Percentiles rank a stretch among this genome's conserved stretches.
Conservation (phyloP, 768 basidiomycete species). For the Suillus subaureus region DNA sequence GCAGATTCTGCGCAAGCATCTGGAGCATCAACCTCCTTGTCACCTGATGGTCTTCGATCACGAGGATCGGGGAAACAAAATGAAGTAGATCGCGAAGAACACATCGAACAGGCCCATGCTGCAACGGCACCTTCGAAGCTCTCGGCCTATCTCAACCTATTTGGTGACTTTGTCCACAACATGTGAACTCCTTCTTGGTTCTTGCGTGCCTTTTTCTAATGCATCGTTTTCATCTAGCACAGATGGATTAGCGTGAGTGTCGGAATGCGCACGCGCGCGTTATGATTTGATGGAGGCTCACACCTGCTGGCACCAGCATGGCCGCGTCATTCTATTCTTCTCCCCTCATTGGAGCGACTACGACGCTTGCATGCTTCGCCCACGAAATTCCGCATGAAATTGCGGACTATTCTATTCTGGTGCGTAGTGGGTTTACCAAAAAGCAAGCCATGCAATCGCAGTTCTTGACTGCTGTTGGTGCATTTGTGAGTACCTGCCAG, state of each 20-base stretch:
- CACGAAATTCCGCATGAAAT: conserved; percentile 97
- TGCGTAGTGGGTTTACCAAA: conserved; percentile 90
- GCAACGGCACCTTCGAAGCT: conserved; percentile 70
- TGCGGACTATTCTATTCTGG: conserved; percentile 93
- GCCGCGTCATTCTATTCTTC: conserved; percentile 97
- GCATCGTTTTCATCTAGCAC: conserved; percentile 50
- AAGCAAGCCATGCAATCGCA: conserved; percentile 92
- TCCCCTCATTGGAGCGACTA: conserved; percentile 90
- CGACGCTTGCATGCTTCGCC: conserved; percentile 92
- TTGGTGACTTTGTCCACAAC: conserved; percentile 93
- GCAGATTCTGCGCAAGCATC: conserved; percentile 40
- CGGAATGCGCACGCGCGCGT: conserved; percentile 12
- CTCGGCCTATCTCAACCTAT: conserved; percentile 90
- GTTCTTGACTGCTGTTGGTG: conserved; percentile 89
- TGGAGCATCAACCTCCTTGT: conserved; percentile 43
- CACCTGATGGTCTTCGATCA: conserved; percentile 51
- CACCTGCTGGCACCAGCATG: conserved; percentile 55
- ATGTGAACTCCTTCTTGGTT: conserved; percentile 51
- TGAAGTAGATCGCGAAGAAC: conserved; percentile 24
- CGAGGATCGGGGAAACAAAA: conserved; percentile 38
- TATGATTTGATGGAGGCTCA: conserved; percentile 5
- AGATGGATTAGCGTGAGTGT: conserved; percentile 85
- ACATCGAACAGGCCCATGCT: conserved; percentile 24
- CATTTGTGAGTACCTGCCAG: conserved; percentile 60
- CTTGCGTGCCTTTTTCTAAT: conserved; percentile 20